These are phyloP conservation scores for Pelagophyceae sp. DNA, from an alignment of 352 stramenopile species.

Conservation along the genomic window DNA sequence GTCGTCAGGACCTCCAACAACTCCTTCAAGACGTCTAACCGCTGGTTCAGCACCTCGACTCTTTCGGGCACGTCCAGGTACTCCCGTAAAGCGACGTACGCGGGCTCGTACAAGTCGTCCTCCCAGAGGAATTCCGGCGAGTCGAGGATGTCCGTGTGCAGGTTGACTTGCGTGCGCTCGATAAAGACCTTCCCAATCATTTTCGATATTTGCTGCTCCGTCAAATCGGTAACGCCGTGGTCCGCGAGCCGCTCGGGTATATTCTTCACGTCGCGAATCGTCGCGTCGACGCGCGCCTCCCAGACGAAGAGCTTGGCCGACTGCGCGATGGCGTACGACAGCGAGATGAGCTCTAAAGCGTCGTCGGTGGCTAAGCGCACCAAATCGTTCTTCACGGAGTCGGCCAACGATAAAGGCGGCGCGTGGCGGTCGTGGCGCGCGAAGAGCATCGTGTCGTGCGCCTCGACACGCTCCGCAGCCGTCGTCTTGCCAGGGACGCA, in stretches of 20 bases:
- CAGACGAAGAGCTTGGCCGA: constrained; percentile 82
- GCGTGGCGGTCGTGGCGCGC: background rate
- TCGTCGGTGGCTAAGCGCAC: constrained; percentile 66
- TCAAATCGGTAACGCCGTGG: constrained; percentile 76
- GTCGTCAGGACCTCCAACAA: constrained; percentile 79
- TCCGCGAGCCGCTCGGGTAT: constrained; percentile 72
- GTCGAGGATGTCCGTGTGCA: constrained; percentile 85
- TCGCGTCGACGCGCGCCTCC: constrained; percentile 51
- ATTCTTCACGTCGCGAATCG: constrained; percentile 35
- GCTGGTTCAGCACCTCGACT: constrained; percentile 81
- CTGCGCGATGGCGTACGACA: constrained; percentile 81
- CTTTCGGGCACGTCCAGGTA: constrained; percentile 34
- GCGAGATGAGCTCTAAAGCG: constrained; percentile 74
- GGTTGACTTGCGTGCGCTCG: constrained; percentile 77
- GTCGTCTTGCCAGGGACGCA: constrained; percentile 29
- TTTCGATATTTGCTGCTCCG: constrained; percentile 74
- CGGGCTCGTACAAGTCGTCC: constrained; percentile 75
- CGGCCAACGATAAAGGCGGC: background rate
- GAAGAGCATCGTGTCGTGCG: constrained; percentile 29
- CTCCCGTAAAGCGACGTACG: constrained; percentile 77
- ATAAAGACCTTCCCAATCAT: constrained; percentile 68
- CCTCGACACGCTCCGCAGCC: constrained; percentile 72
- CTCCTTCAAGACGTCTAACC: constrained; percentile 79
- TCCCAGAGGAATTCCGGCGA: constrained; percentile 89
- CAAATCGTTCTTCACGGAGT: constrained; percentile 54